Percentiles rank a stretch among this genome's conserved stretches.
Conservation (phyloP, 345 rosid species). For the Eucalyptus coolabah region DNA sequence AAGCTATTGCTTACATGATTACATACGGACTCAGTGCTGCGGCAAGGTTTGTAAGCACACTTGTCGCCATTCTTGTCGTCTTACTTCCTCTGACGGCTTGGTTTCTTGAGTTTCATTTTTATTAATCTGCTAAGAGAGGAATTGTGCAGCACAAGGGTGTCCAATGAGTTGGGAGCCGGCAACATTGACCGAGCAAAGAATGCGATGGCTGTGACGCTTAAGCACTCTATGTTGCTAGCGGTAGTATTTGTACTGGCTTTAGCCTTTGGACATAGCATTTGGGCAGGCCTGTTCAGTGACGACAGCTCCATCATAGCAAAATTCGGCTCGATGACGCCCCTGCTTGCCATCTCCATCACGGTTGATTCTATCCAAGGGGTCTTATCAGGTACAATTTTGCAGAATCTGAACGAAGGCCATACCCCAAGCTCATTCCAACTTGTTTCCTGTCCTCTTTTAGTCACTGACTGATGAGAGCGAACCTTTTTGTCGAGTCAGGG, state of each 20-base stretch:
- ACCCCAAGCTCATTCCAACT: neutral
- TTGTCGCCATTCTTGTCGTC: neutral
- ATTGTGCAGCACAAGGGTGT: constrained; percentile 60
- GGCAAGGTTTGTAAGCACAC: constrained; percentile 41
- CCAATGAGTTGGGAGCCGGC: constrained; percentile 74
- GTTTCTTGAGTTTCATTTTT: neutral
- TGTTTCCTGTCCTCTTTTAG: neutral
- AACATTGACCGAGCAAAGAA: constrained; percentile 27
- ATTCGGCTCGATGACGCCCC: constrained; percentile 44
- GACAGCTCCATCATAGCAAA: constrained; percentile 17
- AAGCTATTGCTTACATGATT: constrained; percentile 50
- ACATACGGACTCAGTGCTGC: constrained; percentile 75
- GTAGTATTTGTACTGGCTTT: constrained; percentile 20
- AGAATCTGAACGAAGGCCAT: neutral
- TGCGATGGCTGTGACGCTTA: constrained; percentile 31
- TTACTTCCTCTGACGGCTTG: neutral
- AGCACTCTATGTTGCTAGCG: constrained; percentile 48
- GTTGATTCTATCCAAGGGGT: constrained; percentile 58
- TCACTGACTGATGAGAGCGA: neutral
- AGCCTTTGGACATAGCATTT: constrained; percentile 37
- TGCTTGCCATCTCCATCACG: constrained; percentile 42
- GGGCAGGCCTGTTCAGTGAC: constrained; percentile 53
- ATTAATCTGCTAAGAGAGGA: neutral
- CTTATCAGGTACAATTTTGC: constrained; percentile 32
- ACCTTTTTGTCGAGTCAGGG: constrained; percentile 11